phyloP scores from a whole-genome alignment of 345 rosid genomes.

The Noccaea caerulescens region DNA sequence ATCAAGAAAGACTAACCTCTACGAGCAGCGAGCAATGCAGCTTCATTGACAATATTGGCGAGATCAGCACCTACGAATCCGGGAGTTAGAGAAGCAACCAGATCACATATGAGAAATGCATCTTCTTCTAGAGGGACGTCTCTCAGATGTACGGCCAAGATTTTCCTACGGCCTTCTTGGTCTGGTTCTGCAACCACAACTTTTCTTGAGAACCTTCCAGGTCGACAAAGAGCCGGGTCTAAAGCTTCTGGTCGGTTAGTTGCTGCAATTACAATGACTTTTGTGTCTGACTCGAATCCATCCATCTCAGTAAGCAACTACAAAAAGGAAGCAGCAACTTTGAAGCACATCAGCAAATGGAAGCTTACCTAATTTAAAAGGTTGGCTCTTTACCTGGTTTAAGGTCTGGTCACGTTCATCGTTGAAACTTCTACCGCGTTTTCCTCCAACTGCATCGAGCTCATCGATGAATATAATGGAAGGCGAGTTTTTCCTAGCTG shows the following conservation, averaged over 20 bases:
- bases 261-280: conserved; percentile 88
- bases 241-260: conserved; percentile 95
- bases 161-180: conserved; percentile 87
- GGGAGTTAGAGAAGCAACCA: conserved; percentile 88
- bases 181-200: conserved; percentile 91
- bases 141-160: conserved; percentile 86
- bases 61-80: conserved; percentile 98
- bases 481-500: conserved; percentile 83
- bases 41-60: conserved; percentile 89
- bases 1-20: conserved; percentile 60
- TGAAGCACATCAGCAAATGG: conserved; percentile 9
- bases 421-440: conserved; percentile 95
- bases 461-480: conserved; percentile 94
- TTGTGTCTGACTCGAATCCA: conserved; percentile 85
- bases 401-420: conserved; percentile 97
- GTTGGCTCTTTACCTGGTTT: conserved; percentile 66
- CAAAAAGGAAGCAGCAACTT: conserved; percentile 33
- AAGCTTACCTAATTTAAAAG: neutral
- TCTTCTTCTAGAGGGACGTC: conserved; percentile 91
- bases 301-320: conserved; percentile 99
- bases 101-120: conserved; percentile 60
- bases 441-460: conserved; percentile 98
- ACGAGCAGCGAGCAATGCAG: conserved; percentile 95
- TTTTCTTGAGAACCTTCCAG: conserved; percentile 97
- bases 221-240: conserved; percentile 93